These are phyloP conservation scores for Neonectria ditissima DNA, from an alignment of 2,329 filamentous ascomycete species.

Conservation along the genomic window DNA sequence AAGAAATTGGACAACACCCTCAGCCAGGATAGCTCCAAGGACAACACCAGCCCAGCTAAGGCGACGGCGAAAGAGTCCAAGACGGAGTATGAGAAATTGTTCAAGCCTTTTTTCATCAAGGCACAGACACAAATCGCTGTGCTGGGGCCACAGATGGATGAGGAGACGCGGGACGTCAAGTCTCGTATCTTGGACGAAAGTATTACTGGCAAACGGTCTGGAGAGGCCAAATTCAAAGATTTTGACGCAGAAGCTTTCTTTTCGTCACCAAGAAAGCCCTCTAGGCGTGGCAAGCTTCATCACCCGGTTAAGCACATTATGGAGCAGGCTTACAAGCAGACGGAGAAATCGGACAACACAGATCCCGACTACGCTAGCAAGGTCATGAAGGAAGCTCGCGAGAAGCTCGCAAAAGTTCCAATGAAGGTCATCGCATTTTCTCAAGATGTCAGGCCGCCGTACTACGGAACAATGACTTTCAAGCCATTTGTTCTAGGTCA, in stretches of 20 bases:
- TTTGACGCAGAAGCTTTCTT: slow-evolving; percentile 63
- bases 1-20: slow-evolving; percentile 55
- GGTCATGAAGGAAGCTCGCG: slow-evolving; percentile 49
- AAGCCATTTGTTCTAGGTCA: slow-evolving; percentile 59
- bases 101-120: slow-evolving; percentile 85
- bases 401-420: slow-evolving; percentile 64
- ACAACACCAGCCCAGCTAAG: slow-evolving; percentile 41
- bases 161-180: slow-evolving; percentile 65
- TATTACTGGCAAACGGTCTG: slow-evolving; percentile 59
- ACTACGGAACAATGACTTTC: slow-evolving; percentile 78
- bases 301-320: slow-evolving; percentile 72
- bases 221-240: slow-evolving; percentile 49
- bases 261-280: slow-evolving; percentile 54
- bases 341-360: slow-evolving; percentile 52
- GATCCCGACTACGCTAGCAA: slow-evolving; percentile 52
- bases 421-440: slow-evolving; percentile 73
- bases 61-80: slow-evolving; percentile 32
- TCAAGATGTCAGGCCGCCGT: slow-evolving; percentile 75
- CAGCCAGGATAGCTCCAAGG: slow-evolving; percentile 46
- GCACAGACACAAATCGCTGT: slow-evolving; percentile 78
- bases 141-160: slow-evolving; percentile 67
- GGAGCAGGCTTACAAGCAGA: slow-evolving; percentile 63
- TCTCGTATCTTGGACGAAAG: slow-evolving; percentile 65
- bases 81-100: slow-evolving; percentile 75
- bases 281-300: slow-evolving; percentile 60